phyloP scores from a whole-genome alignment of 768 basidiomycete genomes.

The Guyanaporus albipodus region DNA sequence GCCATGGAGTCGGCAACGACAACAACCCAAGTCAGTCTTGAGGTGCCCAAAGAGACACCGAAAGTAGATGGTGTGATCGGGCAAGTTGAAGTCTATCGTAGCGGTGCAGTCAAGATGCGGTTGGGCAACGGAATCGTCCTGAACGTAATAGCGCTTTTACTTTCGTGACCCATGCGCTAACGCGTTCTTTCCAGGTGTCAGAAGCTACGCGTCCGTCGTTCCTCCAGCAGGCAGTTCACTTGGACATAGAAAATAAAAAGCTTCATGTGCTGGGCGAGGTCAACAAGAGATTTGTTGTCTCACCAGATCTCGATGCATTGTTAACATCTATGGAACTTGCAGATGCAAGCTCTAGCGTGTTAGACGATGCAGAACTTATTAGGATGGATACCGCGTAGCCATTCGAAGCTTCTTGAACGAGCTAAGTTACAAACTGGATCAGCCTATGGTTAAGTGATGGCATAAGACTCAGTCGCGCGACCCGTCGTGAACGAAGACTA shows the following conservation, averaged over 20 bases:
- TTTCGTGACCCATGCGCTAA: neutral
- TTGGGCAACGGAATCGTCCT: slow-evolving; percentile 76
- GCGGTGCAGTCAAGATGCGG: slow-evolving; percentile 84
- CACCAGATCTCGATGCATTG: slow-evolving; percentile 78
- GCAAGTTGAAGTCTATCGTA: slow-evolving; percentile 78
- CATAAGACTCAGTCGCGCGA: neutral
- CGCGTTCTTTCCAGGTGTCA: slow-evolving; percentile 50
- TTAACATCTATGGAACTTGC: slow-evolving; percentile 60
- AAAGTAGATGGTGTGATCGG: slow-evolving; percentile 77
- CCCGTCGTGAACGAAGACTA: neutral
- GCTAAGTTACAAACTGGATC: too few species aligned
- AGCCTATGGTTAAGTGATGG: neutral
- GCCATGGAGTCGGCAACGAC: slow-evolving; percentile 21
- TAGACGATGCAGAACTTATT: slow-evolving; percentile 47
- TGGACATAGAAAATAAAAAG: slow-evolving; percentile 57
- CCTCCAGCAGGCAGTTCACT: slow-evolving; percentile 78
- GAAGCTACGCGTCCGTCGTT: slow-evolving; percentile 84
- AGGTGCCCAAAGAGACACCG: slow-evolving; percentile 28
- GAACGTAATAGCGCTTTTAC: slow-evolving; percentile 50
- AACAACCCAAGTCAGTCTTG: slow-evolving; percentile 17
- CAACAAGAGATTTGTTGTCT: slow-evolving; percentile 77
- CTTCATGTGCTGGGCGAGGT: slow-evolving; percentile 81
- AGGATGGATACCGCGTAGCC: slow-evolving; percentile 43
- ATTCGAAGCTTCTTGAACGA: too few species aligned
- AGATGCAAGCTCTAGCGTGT: slow-evolving; percentile 33